Conservation (phyloP, 768 basidiomycete genomes). For the Trametes cingulata region DNA sequence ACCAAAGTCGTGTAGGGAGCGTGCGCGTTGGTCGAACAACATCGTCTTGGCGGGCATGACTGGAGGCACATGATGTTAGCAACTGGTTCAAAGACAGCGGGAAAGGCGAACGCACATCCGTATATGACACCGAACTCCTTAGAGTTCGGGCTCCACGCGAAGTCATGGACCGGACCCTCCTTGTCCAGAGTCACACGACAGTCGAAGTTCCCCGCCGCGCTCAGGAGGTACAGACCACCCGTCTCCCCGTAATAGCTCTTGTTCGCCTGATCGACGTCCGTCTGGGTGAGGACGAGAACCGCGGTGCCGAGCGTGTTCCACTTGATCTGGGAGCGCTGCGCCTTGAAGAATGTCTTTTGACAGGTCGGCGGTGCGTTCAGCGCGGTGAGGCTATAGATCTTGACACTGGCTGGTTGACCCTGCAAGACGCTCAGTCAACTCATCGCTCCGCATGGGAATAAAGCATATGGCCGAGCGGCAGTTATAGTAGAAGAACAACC, state of each 20-base stretch:
- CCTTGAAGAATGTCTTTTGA: conserved; percentile 94
- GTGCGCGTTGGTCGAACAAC: conserved; percentile 89
- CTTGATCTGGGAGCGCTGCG: conserved; percentile 89
- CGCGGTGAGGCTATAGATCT: conserved; percentile 73
- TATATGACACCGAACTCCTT: conserved; percentile 97
- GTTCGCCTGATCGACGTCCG: conserved; percentile 95
- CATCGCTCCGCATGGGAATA: no score
- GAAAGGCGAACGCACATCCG: conserved; percentile 68
- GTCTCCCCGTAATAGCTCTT: conserved; percentile 99
- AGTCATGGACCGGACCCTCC: conserved; percentile 97
- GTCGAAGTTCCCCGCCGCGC: conserved; percentile 91
- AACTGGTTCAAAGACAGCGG: not conserved
- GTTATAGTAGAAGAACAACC: no score
- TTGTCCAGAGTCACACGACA: conserved; percentile 88
- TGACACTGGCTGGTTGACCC: conserved; percentile 88
- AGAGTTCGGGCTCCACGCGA: conserved; percentile 93
- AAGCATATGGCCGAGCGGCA: no score
- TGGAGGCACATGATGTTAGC: conserved; percentile 33
- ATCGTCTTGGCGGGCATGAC: conserved; percentile 95
- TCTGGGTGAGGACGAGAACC: conserved; percentile 88
- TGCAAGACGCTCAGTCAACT: conserved; percentile 28
- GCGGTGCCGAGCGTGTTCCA: conserved; percentile 96
- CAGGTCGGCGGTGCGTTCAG: conserved; percentile 69
- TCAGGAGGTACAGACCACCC: conserved; percentile 83
- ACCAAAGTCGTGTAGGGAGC: conserved; percentile 88